Conservation (phyloP, 305 asterid genomes). For the Solanum hybrid region DNA sequence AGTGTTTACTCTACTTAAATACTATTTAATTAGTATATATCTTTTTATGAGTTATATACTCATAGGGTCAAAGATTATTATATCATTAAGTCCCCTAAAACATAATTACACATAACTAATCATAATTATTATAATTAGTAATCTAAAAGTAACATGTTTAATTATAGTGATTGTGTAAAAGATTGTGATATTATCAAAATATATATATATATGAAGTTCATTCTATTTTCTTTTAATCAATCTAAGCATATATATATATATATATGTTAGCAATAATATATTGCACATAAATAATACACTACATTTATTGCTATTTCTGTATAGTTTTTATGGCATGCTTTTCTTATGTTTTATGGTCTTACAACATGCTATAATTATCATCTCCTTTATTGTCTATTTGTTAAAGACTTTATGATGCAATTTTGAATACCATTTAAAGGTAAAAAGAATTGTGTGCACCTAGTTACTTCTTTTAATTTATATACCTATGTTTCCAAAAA, state of each 20-base stretch:
- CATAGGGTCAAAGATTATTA: background rate
- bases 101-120: background rate
- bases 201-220: background rate
- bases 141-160: background rate
- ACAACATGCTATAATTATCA: background rate
- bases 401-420: background rate
- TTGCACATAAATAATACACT: background rate
- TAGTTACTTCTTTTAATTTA: background rate
- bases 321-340: background rate
- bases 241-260: background rate
- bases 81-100: background rate
- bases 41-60: background rate
- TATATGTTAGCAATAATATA: background rate
- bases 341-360: background rate
- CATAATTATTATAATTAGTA: background rate
- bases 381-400: background rate
- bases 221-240: background rate
- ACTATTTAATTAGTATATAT: background rate
- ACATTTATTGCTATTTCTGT: background rate
- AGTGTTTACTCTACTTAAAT: background rate
- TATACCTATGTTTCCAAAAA: background rate
- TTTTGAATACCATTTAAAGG: background rate
- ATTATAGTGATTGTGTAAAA: background rate
- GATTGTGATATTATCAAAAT: background rate
- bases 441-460: background rate